phyloP scores from a whole-genome alignment of 371 early-diverging fungal species.

The Smittium mucronatum region DNA sequence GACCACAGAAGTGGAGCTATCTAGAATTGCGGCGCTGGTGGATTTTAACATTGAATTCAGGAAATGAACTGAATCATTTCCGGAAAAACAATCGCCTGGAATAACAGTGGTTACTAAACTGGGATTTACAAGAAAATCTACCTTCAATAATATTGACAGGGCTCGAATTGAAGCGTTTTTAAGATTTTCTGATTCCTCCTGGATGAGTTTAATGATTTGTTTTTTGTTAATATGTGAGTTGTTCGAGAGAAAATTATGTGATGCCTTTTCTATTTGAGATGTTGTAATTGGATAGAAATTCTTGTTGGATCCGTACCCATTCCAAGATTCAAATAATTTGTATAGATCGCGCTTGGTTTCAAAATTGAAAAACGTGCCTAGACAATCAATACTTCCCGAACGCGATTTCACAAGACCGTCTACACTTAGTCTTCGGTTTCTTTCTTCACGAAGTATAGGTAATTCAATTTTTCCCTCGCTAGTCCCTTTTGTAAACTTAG shows the following conservation, averaged over 20 bases:
- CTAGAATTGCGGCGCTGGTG: background rate
- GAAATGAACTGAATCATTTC: background rate
- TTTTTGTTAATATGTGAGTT: background rate
- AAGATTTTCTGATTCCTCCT: background rate
- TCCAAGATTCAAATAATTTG: conserved; percentile 83
- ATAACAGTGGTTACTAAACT: too few relatives aligned
- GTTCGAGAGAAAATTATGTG: background rate
- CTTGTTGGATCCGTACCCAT: conserved; percentile 42
- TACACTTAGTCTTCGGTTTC: background rate
- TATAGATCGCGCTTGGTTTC: conserved; percentile 64
- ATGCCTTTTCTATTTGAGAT: background rate
- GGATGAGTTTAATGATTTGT: background rate
- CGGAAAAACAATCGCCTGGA: background rate
- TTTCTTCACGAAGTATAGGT: background rate
- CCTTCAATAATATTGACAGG: background rate
- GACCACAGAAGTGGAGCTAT: background rate
- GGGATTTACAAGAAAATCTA: background rate
- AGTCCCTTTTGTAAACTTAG: background rate
- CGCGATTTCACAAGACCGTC: background rate
- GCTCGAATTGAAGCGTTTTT: background rate
- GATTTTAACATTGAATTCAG: background rate
- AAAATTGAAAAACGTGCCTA: conserved; percentile 46
- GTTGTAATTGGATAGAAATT: background rate
- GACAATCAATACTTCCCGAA: background rate
- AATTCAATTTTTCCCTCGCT: conserved; percentile 1